phyloP scores from a whole-genome alignment of 1,284 basidiomycete species.

The Naganishia cerealis region DNA sequence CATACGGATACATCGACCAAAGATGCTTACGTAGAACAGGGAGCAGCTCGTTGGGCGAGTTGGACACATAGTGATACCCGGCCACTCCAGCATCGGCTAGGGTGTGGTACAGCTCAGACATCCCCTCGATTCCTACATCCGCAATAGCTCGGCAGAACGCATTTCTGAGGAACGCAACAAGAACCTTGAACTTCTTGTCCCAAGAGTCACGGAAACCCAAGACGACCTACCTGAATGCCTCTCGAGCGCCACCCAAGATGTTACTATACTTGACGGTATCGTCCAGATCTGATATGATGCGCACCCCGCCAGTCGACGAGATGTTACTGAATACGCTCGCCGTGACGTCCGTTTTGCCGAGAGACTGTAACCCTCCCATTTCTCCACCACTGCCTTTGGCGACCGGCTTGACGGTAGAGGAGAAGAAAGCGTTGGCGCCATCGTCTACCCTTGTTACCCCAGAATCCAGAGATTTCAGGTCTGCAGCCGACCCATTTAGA shows the following conservation, averaged over 20 bases:
- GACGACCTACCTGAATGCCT: conserved; percentile 62
- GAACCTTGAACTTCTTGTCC: not conserved
- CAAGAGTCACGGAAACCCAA: conserved; percentile 58
- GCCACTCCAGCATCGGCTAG: conserved; percentile 65
- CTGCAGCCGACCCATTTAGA: not conserved
- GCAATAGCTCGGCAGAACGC: conserved; percentile 60
- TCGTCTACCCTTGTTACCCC: conserved; percentile 17
- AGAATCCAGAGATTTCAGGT: conserved; percentile 15
- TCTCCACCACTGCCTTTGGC: conserved; percentile 25
- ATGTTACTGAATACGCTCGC: conserved; percentile 38
- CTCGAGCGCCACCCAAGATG: conserved; percentile 69
- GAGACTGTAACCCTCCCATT: conserved; percentile 35
- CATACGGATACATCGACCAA: not conserved
- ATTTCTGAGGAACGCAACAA: conserved; percentile 49
- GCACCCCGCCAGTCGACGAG: conserved; percentile 52
- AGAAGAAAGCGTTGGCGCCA: conserved; percentile 33
- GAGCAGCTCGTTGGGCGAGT: conserved; percentile 82
- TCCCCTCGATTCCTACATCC: conserved; percentile 77
- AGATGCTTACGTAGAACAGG: conserved; percentile 65
- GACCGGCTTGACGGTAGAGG: conserved; percentile 24
- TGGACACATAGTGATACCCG: conserved; percentile 68
- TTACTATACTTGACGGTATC: conserved; percentile 84
- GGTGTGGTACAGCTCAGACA: conserved; percentile 75
- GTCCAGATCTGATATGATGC: conserved; percentile 89
- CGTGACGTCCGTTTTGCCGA: conserved; percentile 36